Percentiles rank a stretch among this genome's conserved stretches.
phyloP scores from a whole-genome alignment of 208 protist species.

The Trypanosoma brucei region DNA sequence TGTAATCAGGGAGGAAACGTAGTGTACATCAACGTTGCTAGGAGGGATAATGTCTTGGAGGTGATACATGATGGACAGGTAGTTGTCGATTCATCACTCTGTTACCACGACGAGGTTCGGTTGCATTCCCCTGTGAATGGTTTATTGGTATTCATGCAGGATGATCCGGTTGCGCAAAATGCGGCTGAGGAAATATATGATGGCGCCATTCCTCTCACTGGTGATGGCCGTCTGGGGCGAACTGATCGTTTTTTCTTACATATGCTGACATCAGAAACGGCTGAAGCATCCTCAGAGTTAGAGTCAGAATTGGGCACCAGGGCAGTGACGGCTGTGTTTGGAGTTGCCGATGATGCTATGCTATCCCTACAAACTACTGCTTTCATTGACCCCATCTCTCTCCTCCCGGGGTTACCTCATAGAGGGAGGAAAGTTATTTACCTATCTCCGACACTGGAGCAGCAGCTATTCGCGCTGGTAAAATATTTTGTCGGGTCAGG shows the following conservation, averaged over 20 bases:
- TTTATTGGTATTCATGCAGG: background rate
- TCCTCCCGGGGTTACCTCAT: background rate
- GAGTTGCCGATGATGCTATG: background rate
- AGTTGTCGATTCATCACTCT: background rate
- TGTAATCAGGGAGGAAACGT: conserved; percentile 19
- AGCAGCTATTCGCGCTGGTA: conserved; percentile 1
- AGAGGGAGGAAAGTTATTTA: background rate
- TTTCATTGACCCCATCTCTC: background rate
- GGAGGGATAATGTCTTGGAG: background rate
- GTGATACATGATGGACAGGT: background rate
- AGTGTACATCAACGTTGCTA: conserved; percentile 11
- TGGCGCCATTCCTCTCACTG: background rate
- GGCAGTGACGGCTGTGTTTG: background rate
- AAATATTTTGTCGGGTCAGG: background rate
- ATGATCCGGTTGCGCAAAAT: background rate
- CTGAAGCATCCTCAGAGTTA: background rate
- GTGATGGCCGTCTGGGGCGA: background rate
- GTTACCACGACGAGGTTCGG: background rate
- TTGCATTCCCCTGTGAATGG: background rate
- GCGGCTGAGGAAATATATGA: background rate
- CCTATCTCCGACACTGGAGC: conserved; percentile 1
- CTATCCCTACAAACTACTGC: background rate
- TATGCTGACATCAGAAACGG: background rate
- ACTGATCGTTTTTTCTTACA: conserved; percentile 2
- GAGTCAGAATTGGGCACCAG: background rate